Base-by-base conservation (phyloP, 2,329 filamentous ascomycete species). In the Aspergillus quadricinctus region DNA sequence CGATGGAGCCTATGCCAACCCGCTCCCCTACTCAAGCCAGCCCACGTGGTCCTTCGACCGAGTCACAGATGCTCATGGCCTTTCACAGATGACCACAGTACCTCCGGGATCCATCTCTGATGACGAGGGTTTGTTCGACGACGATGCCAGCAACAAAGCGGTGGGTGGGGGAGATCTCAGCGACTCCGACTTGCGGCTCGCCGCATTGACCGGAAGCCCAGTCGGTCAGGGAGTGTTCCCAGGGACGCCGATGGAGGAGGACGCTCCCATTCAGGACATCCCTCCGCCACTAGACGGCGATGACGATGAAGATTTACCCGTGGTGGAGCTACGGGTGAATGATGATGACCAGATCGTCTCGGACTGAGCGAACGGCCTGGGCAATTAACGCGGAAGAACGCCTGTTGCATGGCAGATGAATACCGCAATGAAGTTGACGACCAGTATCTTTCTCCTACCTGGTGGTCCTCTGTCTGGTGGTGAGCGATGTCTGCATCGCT, bases 41-140 rank as follows among this genome's bases (percentile, higher is more conserved):
- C 70, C 70, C 56, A 68, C 66, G 43, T 76, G 74, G 73, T 75
- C 73, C 9, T 77, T 75, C 64, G 66, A 67, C 52, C 67, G 64
- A 55, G 57, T 65, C 55, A 56, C 57, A 52, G 63, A 67, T 60
- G 62, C 66, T 65, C 65, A 69, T 60, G 63, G 61, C 57, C 54
- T 62, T 60, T 70, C 65, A 59, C 64, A 67, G 62, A 66, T 69
- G 57, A 65, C 64, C 50, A 55, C 57, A 57, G 56, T 62, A n/a
- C 64, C 67, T 45, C 60, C 63, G 53, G 65, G 61, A 45, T 65
- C 67, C 37, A 64, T 58, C 57, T 66, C 66, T 63, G 65, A 68
- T 28, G 66, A 75, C 50, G 69, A 69, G 27, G 65, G 71, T 46
- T 57, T 74, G 1, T 68, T 72, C 58, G 70, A 71, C 53, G 74